These are phyloP conservation scores for Astrothelium subdiscretum DNA, from an alignment of 495 filamentous ascomycete genomes.

Conservation along the genomic window DNA sequence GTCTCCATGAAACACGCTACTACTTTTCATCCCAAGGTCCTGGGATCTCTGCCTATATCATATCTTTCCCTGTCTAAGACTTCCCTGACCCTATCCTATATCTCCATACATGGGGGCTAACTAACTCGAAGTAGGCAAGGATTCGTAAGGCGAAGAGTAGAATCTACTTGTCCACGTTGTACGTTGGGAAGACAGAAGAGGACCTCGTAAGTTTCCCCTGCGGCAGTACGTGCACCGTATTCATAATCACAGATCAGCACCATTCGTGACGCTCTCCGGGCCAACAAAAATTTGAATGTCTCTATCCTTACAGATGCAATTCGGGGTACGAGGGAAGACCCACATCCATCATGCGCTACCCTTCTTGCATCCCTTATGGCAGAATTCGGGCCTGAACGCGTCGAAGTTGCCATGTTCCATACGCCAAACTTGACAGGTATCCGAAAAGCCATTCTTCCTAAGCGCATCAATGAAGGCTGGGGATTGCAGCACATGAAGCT, in stretches of 20 bases:
- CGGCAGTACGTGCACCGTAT: conserved; percentile 10
- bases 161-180: conserved; percentile 88
- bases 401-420: conserved; percentile 94
- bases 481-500: conserved; percentile 99
- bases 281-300: conserved; percentile 66
- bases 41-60: neutral
- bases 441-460: conserved; percentile 70
- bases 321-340: conserved; percentile 82
- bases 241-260: conserved; percentile 49
- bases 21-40: neutral
- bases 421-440: conserved; percentile 89
- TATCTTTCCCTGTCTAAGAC: neutral
- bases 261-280: conserved; percentile 59
- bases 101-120: neutral
- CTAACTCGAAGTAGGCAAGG: conserved; percentile 43
- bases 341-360: conserved; percentile 79
- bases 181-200: conserved; percentile 88
- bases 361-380: conserved; percentile 68
- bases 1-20: neutral
- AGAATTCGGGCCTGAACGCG: conserved; percentile 75
- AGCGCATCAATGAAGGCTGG: conserved; percentile 95
- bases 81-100: too few species aligned
- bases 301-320: conserved; percentile 90
- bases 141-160: conserved; percentile 65
- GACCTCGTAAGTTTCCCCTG: conserved; percentile 53